Conservation (phyloP, 768 basidiomycete genomes). For the Calvatia gigantea region DNA sequence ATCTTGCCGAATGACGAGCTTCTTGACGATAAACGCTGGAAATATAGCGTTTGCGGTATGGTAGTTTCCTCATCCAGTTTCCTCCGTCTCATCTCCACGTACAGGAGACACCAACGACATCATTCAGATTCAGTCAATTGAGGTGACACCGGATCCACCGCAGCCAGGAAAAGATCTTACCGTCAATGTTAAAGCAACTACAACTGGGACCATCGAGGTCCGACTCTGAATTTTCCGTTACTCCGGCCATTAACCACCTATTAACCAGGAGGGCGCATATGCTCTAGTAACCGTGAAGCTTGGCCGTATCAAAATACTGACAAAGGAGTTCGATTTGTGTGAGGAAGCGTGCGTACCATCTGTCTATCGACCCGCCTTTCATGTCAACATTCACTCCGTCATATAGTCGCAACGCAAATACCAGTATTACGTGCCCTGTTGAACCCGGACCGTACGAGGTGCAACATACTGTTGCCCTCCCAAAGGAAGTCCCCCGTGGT, state of each 20-base stretch:
- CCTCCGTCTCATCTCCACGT: conserved; percentile 9
- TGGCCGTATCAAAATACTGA: conserved; percentile 87
- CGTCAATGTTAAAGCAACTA: conserved; percentile 70
- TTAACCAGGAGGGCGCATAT: conserved; percentile 77
- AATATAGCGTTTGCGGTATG: conserved; percentile 74
- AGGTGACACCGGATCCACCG: conserved; percentile 84
- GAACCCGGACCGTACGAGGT: conserved; percentile 67
- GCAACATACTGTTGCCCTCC: conserved; percentile 79
- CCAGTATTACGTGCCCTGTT: conserved; percentile 82
- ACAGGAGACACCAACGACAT: conserved; percentile 43
- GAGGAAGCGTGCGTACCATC: conserved; percentile 77
- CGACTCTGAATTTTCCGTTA: conserved; percentile 11
- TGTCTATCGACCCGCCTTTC: neutral
- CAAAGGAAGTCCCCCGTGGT: conserved; percentile 89
- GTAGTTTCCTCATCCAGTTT: conserved; percentile 10
- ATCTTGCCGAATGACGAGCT: neutral
- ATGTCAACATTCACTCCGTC: conserved; percentile 2
- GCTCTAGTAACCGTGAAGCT: conserved; percentile 91
- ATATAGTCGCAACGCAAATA: conserved; percentile 68
- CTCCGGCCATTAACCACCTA: neutral
- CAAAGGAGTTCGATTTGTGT: conserved; percentile 84
- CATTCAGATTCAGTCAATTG: conserved; percentile 68
- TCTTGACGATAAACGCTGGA: conserved; percentile 43
- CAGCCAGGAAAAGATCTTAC: conserved; percentile 83
- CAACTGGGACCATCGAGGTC: conserved; percentile 64